phyloP scores from a whole-genome alignment of 495 filamentous ascomycete species.

The Aspergillus wentii region DNA sequence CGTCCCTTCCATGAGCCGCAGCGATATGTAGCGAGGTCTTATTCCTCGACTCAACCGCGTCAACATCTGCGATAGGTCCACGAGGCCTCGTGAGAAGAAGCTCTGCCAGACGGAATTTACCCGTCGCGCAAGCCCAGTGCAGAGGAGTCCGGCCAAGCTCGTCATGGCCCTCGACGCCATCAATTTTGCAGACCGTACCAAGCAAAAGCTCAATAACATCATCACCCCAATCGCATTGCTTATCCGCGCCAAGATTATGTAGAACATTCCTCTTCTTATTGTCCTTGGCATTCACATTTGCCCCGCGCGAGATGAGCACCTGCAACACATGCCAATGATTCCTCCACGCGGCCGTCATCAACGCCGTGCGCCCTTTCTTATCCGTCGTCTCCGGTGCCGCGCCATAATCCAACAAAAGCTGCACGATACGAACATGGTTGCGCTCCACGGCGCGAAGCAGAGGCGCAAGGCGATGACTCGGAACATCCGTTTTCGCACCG shows the following conservation, averaged over 20 bases:
- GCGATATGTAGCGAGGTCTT: conserved; percentile 60
- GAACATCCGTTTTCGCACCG: conserved; percentile 41
- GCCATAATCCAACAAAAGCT: conserved; percentile 39
- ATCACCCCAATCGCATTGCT: conserved; percentile 47
- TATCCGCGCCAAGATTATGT: conserved; percentile 55
- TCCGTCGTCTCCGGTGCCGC: conserved; percentile 36
- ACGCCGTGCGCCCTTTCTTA: conserved; percentile 46
- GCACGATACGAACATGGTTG: conserved; percentile 41
- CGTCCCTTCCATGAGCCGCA: conserved; percentile 44
- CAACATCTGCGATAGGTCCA: conserved; percentile 39
- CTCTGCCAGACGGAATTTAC: conserved; percentile 51
- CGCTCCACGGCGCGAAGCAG: conserved; percentile 48
- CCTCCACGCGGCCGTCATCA: conserved; percentile 58
- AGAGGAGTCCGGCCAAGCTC: conserved; percentile 53
- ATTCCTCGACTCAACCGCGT: conserved; percentile 50
- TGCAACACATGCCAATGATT: conserved; percentile 48
- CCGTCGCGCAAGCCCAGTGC: conserved; percentile 61
- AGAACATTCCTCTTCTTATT: conserved; percentile 35
- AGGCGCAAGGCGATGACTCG: conserved; percentile 33
- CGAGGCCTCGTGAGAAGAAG: conserved; percentile 44
- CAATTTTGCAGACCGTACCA: conserved; percentile 35
- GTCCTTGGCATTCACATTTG: conserved; percentile 44
- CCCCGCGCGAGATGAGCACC: conserved; percentile 42
- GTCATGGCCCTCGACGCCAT: conserved; percentile 32
- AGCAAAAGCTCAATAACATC: conserved; percentile 44